Conservation (phyloP, 2,329 filamentous ascomycete species). For the Rutstroemia sydowiana region DNA sequence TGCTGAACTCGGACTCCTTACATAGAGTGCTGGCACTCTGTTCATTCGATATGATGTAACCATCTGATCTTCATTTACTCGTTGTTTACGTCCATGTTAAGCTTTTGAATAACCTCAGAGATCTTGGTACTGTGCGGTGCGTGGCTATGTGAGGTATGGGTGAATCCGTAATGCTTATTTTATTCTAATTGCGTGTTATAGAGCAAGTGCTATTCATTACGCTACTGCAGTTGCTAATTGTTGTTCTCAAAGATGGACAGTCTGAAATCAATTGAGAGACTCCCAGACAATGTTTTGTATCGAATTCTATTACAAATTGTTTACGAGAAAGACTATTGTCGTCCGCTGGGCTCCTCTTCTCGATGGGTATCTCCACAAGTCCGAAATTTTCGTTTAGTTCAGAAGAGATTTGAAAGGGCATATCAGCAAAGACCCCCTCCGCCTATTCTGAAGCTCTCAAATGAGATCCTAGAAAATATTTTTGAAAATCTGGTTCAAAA, state of each 20-base stretch:
- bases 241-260: conserved; percentile 2
- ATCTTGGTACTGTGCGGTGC: not conserved
- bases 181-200: no score
- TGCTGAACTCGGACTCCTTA: not conserved
- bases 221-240: not conserved
- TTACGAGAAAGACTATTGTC: conserved; percentile 3
- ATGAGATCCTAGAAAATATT: conserved; percentile 11
- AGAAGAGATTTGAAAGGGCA: conserved; percentile 8
- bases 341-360: not conserved
- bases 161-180: not conserved
- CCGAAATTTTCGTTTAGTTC: conserved; percentile 7
- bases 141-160: conserved; percentile 5
- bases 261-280: conserved; percentile 7
- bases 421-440: conserved; percentile 9
- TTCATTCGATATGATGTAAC: conserved; percentile 7
- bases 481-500: conserved; percentile 38
- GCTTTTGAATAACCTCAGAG: conserved; percentile 1
- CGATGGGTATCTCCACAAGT: conserved; percentile 4
- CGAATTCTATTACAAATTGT: conserved; percentile 6
- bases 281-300: conserved; percentile 11
- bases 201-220: not conserved
- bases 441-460: conserved; percentile 15
- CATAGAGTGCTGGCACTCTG: conserved; percentile 10
- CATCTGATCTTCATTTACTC: not conserved
- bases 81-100: not conserved